Evolutionary conservation across 768 basidiomycete species (phyloP), one percentile per base, ranked within the genome.

Genomic region (Mrakia gelida): DNA sequence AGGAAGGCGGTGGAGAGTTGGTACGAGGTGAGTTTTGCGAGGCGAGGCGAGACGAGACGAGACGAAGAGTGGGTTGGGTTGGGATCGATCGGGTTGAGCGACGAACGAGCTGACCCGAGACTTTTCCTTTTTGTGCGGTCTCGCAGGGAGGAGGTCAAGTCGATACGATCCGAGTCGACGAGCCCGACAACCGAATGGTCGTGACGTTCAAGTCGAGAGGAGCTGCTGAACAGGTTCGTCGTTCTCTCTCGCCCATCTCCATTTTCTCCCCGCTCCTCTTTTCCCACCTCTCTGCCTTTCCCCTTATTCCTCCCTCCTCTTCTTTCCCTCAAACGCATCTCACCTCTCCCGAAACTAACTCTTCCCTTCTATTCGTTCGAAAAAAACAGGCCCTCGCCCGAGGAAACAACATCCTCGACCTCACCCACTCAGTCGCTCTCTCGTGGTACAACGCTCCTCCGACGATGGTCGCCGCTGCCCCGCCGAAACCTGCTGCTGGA

Each of bases 11-110:
- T 95, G 78, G 89, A 88, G 80, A 90, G 92, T 81, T 95, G 92
- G 92, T 96, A 91, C 83, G 92, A 93, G 88, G 90, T 92, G 10
- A 80, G 80, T 41, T 30, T 4, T n/a, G n/a, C n/a, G n/a, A n/a
- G n/a, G 83, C 81, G 38, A 75, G 3, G 32, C 34, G 30, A 16
- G 56, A 41, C 59, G 28, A 15, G 16, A 32, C 8, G 30, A n/a
- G n/a, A n/a, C n/a, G 63, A 73, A 1, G 49, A 52, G 15, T 9
- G 49, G 4, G 15, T 49, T 49, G 45, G 7, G 49, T 13, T 18
- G 18, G 18, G 18, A 21, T 21, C 1, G 18, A 52, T n/a, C 11
- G 18, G 15, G 18, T 21, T 21, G 49, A 52, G 49, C 0, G 15
- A 45, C 15, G 7, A 16, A 45, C 15, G 49, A 52, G 16, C 34